phyloP scores from a whole-genome alignment of 1,139 yeast genomes.

The Candida freyschussii region DNA sequence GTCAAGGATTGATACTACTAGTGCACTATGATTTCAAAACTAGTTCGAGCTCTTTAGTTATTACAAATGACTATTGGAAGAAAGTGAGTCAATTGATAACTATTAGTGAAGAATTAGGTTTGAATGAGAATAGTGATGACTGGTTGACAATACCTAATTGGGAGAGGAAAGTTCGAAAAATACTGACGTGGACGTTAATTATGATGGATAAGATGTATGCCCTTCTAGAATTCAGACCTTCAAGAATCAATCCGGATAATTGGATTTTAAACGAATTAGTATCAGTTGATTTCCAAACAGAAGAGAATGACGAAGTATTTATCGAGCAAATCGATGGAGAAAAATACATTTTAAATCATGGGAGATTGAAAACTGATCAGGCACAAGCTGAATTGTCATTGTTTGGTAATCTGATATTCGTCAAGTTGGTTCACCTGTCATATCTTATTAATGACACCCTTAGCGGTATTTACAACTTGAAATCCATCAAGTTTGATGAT shows the following conservation, averaged over 20 bases:
- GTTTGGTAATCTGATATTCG: constrained; percentile 23
- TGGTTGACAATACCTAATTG: constrained; percentile 25
- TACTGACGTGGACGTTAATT: constrained; percentile 24
- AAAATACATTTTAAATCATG: constrained; percentile 13
- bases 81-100: constrained; percentile 21
- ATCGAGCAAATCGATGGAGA: constrained; percentile 15
- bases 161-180: constrained; percentile 25
- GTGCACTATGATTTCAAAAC: constrained; percentile 24
- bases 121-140: constrained; percentile 23
- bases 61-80: constrained; percentile 21
- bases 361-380: constrained; percentile 5
- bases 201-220: constrained; percentile 26
- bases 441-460: constrained; percentile 22
- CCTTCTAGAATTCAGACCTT: constrained; percentile 24
- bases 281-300: constrained; percentile 19
- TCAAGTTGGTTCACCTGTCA: constrained; percentile 24
- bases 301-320: constrained; percentile 16
- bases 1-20: constrained; percentile 41
- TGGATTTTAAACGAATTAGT: constrained; percentile 22
- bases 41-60: constrained; percentile 8
- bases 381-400: constrained; percentile 9
- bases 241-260: constrained; percentile 21
- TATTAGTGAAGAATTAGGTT: constrained; percentile 25
- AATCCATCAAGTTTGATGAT: constrained; percentile 23
- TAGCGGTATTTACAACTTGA: constrained; percentile 20